phyloP scores from a whole-genome alignment of 306 rosid species.

The Prunus kanzakura region DNA sequence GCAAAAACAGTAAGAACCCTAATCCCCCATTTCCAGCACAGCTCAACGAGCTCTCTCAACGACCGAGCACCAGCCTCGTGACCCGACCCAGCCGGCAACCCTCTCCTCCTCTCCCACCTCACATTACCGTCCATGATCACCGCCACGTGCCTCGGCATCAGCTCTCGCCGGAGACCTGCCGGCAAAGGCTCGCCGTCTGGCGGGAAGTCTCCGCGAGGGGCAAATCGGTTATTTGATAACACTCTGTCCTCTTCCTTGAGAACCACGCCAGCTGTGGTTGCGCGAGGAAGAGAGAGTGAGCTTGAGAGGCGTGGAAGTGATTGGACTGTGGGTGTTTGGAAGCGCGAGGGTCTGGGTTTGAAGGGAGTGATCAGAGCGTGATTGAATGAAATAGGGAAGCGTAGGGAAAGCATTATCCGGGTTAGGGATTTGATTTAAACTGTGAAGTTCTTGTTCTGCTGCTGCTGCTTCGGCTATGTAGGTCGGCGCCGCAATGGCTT shows the following conservation, averaged over 20 bases:
- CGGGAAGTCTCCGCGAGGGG: neutral
- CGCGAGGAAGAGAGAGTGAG: conserved; percentile 6
- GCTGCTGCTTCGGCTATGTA: neutral
- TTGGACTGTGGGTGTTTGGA: neutral
- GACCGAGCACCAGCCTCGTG: conserved; percentile 55
- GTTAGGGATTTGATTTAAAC: neutral
- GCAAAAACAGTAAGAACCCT: conserved; percentile 65
- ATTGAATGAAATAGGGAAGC: conserved; percentile 30
- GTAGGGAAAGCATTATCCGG: conserved; percentile 34
- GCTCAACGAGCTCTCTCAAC: conserved; percentile 35
- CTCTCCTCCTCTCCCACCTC: conserved; percentile 66
- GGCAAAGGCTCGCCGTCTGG: conserved; percentile 37
- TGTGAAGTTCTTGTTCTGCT: neutral
- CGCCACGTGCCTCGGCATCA: conserved; percentile 86
- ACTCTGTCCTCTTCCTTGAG: conserved; percentile 12
- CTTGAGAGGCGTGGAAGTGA: neutral
- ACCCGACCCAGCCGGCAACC: conserved; percentile 43
- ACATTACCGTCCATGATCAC: conserved; percentile 79
- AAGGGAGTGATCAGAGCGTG: conserved; percentile 8
- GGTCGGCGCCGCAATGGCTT: neutral
- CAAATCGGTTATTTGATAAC: neutral
- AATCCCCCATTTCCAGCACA: conserved; percentile 58
- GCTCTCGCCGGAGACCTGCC: conserved; percentile 39
- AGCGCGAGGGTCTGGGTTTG: neutral
- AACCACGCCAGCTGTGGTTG: conserved; percentile 10